These are phyloP conservation scores for Paxillus involutus DNA, from an alignment of 768 basidiomycete genomes.

Conservation along the genomic window DNA sequence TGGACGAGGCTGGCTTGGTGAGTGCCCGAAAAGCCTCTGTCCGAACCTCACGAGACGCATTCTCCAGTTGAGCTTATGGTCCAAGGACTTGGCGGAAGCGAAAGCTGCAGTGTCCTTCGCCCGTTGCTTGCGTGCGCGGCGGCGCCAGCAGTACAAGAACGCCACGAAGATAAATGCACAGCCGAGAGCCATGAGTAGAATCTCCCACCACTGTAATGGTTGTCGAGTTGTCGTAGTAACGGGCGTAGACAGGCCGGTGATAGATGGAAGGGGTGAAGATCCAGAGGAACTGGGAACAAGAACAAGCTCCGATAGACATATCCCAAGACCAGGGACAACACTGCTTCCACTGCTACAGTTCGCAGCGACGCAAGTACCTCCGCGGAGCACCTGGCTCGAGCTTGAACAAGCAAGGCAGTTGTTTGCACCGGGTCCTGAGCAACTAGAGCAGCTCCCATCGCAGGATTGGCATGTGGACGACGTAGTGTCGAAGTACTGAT, in stretches of 20 bases:
- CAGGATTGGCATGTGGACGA: slow-evolving; percentile 67
- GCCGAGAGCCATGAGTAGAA: slow-evolving; percentile 79
- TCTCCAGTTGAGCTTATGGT: slow-evolving; percentile 53
- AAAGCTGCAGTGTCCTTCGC: slow-evolving; percentile 66
- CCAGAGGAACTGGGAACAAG: slow-evolving; percentile 48
- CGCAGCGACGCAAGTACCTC: slow-evolving; percentile 62
- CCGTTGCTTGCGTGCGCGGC: slow-evolving; percentile 66
- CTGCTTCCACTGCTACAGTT: slow-evolving; percentile 55
- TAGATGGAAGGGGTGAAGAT: slow-evolving; percentile 43
- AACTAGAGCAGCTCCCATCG: slow-evolving; percentile 77
- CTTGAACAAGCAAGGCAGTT: slow-evolving; percentile 76
- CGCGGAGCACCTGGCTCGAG: slow-evolving; percentile 56
- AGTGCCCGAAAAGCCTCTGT: slow-evolving; percentile 56
- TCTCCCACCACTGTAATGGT: slow-evolving; percentile 77
- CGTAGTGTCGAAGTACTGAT: slow-evolving; percentile 69
- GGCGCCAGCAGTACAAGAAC: slow-evolving; percentile 67
- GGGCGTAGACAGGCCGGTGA: slow-evolving; percentile 61
- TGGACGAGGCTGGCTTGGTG: slow-evolving; percentile 24
- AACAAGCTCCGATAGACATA: slow-evolving; percentile 79
- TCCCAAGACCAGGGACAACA: slow-evolving; percentile 69
- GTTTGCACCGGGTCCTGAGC: slow-evolving; percentile 64
- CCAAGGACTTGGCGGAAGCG: slow-evolving; percentile 55
- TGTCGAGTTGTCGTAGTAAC: slow-evolving; percentile 33
- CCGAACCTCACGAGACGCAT: slow-evolving; percentile 55
- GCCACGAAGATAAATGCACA: slow-evolving; percentile 75